phyloP scores from a whole-genome alignment of 2,329 filamentous ascomycete species.

The Paracorniculantispora psalliotae region DNA sequence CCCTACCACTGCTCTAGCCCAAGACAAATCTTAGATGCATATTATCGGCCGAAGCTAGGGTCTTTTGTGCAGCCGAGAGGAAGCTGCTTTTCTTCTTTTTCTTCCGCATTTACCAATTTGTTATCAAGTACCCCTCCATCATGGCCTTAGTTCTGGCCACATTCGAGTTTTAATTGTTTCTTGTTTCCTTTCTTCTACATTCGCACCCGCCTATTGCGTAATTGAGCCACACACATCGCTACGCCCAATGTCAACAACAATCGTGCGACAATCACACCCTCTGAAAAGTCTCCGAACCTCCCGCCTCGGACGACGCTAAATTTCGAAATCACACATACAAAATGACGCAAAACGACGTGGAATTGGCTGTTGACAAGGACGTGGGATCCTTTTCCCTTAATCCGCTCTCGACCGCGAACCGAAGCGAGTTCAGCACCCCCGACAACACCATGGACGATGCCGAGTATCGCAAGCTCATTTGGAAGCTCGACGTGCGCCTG shows the following conservation, averaged over 20 bases:
- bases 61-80: background rate
- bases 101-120: too few relatives aligned
- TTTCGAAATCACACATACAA: background rate
- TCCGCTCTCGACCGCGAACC: background rate
- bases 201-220: background rate
- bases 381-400: background rate
- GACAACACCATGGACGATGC: background rate
- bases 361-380: background rate
- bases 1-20: background rate
- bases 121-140: background rate
- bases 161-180: background rate
- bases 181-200: background rate
- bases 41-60: background rate
- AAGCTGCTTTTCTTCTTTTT: background rate
- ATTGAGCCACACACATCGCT: background rate
- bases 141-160: background rate
- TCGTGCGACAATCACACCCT: background rate
- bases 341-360: background rate
- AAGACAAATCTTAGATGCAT: background rate
- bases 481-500: slow-evolving; percentile 14
- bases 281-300: background rate
- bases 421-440: background rate
- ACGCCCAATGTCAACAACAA: background rate
- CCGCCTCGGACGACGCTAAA: background rate
- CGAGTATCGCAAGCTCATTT: slow-evolving; percentile 11